These are phyloP conservation scores for Endocarpon pusillum DNA, from an alignment of 495 filamentous ascomycete species.

Conservation along the genomic window DNA sequence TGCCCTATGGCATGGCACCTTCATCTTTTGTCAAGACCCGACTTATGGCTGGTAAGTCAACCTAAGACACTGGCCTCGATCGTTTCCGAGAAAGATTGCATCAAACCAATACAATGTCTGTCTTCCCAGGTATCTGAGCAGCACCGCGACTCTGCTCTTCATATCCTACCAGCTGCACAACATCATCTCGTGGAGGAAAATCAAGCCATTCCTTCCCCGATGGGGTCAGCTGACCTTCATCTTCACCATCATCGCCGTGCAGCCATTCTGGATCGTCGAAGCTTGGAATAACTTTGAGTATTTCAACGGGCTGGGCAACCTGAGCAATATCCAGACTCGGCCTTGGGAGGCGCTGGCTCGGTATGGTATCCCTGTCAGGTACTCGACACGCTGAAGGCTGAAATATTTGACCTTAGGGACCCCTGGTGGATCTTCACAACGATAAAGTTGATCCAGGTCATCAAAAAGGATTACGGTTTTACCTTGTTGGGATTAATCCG, in stretches of 20 bases:
- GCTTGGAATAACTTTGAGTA: constrained; percentile 2
- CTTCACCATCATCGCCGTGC: neutral
- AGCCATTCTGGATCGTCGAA: constrained; percentile 1
- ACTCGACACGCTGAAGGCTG: too few species aligned
- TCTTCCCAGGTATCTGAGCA: constrained; percentile 1
- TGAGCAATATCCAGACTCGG: neutral
- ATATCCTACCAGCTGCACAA: constrained; percentile 2
- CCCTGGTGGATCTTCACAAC: constrained; percentile 2
- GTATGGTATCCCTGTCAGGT: too few species aligned
- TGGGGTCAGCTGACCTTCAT: neutral
- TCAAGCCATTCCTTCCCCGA: neutral
- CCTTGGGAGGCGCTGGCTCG: constrained; percentile 1
- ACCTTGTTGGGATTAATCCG: neutral
- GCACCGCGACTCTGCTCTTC: neutral
- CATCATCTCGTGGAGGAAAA: neutral
- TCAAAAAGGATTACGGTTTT: constrained; percentile 1
- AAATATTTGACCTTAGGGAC: too few species aligned
- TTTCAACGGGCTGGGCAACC: neutral
- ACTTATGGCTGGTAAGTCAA: constrained; percentile 1
- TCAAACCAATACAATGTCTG: too few species aligned
- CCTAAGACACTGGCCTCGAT: too few species aligned
- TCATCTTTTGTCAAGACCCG: constrained; percentile 1
- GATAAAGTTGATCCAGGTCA: neutral
- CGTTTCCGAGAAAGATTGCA: too few species aligned
- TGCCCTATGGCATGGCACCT: neutral